Evolutionary conservation across 2,329 filamentous ascomycete species (phyloP).

Genomic region (Calonectria crousiana): DNA sequence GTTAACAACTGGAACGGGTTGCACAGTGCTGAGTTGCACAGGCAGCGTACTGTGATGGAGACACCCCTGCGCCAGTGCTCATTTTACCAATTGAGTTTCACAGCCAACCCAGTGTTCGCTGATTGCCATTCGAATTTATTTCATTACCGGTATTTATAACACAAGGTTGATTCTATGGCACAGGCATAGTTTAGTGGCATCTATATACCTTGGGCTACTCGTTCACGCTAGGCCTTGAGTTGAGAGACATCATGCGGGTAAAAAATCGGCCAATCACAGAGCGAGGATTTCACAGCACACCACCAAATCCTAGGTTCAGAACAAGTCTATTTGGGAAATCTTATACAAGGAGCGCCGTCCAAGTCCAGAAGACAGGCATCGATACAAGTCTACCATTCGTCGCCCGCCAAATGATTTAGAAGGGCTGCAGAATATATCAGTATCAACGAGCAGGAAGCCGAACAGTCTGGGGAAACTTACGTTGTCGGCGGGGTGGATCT

Average conservation of each 20-base stretch:
- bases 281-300: slow-evolving; percentile 43
- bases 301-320: slow-evolving; percentile 36
- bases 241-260: background rate
- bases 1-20: slow-evolving; percentile 19
- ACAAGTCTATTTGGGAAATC: slow-evolving; percentile 53
- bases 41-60: slow-evolving; percentile 33
- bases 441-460: background rate
- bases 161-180: background rate
- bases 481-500: slow-evolving; percentile 72
- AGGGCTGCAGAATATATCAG: slow-evolving; percentile 51
- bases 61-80: background rate
- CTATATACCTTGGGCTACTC: background rate
- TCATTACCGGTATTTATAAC: no score
- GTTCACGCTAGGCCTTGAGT: background rate
- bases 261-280: slow-evolving; percentile 37
- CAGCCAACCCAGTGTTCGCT: background rate
- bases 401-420: slow-evolving; percentile 51
- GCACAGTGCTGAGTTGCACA: slow-evolving; percentile 16
- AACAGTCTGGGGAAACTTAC: slow-evolving; percentile 56
- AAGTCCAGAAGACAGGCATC: slow-evolving; percentile 38
- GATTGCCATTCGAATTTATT: background rate
- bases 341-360: slow-evolving; percentile 52
- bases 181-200: background rate
- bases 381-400: slow-evolving; percentile 45
- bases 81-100: slow-evolving; percentile 2